Conservation (phyloP, 768 basidiomycete genomes). For the Phaffia australis region DNA sequence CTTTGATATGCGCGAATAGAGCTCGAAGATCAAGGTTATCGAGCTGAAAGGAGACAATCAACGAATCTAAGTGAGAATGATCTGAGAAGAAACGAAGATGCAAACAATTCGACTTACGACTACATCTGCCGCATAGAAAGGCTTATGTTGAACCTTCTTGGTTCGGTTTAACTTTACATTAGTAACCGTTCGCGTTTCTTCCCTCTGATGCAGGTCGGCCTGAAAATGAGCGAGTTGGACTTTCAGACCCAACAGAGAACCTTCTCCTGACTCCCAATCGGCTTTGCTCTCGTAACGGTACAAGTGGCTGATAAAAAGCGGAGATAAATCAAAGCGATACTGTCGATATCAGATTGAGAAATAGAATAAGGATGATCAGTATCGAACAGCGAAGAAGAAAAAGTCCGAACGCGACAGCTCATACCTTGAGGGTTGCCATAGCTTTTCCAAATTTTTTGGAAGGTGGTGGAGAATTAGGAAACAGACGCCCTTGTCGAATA, state of each 20-base stretch:
- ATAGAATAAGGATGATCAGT: background rate
- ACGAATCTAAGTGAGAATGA: background rate
- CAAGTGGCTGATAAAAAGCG: constrained; percentile 71
- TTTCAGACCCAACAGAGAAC: constrained; percentile 57
- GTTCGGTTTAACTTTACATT: constrained; percentile 51
- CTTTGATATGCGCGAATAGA: background rate
- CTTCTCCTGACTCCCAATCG: constrained; percentile 60
- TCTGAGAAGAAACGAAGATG: constrained; percentile 62
- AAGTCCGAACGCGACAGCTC: background rate
- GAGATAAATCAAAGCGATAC: constrained; percentile 67
- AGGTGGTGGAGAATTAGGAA: constrained; percentile 52
- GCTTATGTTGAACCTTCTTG: constrained; percentile 45
- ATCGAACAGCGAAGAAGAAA: background rate
- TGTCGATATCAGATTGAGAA: constrained; percentile 14
- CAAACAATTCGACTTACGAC: constrained; percentile 64
- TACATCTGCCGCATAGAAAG: constrained; percentile 79
- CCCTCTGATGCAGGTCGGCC: constrained; percentile 84
- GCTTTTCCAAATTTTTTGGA: constrained; percentile 82
- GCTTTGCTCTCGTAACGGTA: constrained; percentile 72
- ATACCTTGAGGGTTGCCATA: constrained; percentile 68
- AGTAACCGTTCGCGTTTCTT: constrained; percentile 59
- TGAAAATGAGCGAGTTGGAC: constrained; percentile 67
- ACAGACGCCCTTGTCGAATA: constrained; percentile 76
- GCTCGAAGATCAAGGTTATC: constrained; percentile 2
- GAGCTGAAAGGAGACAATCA: background rate